Evolutionary conservation across 73 alveolate genomes (phyloP).

Genomic region (Stentor coeruleus): DNA sequence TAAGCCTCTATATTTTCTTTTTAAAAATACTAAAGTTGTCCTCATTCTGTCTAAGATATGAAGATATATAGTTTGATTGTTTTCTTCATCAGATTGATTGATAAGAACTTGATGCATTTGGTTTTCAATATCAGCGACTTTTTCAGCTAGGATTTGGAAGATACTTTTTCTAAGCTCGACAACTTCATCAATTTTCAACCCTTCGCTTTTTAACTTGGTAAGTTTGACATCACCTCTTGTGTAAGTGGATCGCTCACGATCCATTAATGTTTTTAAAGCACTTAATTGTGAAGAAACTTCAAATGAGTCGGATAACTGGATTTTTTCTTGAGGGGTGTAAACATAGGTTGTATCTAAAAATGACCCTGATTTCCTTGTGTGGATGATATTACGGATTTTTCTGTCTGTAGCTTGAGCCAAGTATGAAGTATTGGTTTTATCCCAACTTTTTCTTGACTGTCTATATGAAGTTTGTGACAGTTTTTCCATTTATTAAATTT

Average conservation of each 20-base stretch:
- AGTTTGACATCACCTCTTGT: not conserved
- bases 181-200: not conserved
- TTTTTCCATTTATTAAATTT: not conserved
- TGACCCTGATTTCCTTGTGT: not conserved
- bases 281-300: not conserved
- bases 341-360: not conserved
- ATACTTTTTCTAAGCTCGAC: not conserved
- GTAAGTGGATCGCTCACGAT: not conserved
- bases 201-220: not conserved
- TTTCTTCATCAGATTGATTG: not conserved
- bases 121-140: not conserved
- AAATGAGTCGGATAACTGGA: not conserved
- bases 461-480: not conserved
- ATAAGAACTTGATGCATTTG: not conserved
- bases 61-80: not conserved
- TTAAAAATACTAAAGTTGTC: not conserved
- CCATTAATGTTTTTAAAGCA: not conserved
- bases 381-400: not conserved
- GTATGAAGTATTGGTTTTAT: not conserved
- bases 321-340: not conserved
- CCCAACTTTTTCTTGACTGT: not conserved
- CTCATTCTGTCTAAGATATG: slow-evolving; percentile 19
- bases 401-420: not conserved
- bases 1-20: not conserved
- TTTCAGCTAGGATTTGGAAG: not conserved